Evolutionary conservation across 768 basidiomycete genomes (phyloP).

Genomic region (Crucibulum laeve): DNA sequence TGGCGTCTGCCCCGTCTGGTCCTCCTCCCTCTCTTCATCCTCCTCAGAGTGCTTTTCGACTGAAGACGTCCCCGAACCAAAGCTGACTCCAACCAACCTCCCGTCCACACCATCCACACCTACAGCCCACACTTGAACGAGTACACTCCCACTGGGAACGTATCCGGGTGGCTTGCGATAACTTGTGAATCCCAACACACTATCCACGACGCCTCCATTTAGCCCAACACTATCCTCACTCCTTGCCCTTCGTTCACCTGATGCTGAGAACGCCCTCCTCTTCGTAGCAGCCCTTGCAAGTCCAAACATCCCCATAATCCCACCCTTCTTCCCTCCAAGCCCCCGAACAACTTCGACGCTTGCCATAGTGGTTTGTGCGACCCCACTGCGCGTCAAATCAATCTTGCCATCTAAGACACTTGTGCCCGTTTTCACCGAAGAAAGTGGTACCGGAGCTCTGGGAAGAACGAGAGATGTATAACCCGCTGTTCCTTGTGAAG

Average conservation of each 20-base stretch:
- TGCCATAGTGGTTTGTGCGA: constrained; percentile 88
- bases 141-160: constrained; percentile 62
- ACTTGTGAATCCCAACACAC: constrained; percentile 60
- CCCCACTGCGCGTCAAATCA: constrained; percentile 70
- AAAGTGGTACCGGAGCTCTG: constrained; percentile 29
- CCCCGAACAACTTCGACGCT: constrained; percentile 77
- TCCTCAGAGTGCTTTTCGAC: constrained; percentile 3
- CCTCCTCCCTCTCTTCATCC: constrained; percentile 3
- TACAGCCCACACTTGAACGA: constrained; percentile 90
- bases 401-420: constrained; percentile 44
- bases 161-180: constrained; percentile 71
- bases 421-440: not conserved
- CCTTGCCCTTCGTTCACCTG: too few relatives aligned
- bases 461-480: constrained; percentile 53
- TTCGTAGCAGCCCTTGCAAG: too few relatives aligned
- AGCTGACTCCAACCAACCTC: constrained; percentile 51
- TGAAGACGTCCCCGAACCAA: constrained; percentile 20
- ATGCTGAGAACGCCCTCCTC: too few relatives aligned
- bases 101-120: constrained; percentile 75
- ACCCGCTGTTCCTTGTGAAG: constrained; percentile 55
- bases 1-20: constrained; percentile 7
- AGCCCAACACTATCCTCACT: too few relatives aligned
- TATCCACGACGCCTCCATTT: too few relatives aligned
- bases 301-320: constrained; percentile 11
- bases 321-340: constrained; percentile 17